Conservation (phyloP, 2,329 filamentous ascomycete species). For the Colletotrichum lentis region DNA sequence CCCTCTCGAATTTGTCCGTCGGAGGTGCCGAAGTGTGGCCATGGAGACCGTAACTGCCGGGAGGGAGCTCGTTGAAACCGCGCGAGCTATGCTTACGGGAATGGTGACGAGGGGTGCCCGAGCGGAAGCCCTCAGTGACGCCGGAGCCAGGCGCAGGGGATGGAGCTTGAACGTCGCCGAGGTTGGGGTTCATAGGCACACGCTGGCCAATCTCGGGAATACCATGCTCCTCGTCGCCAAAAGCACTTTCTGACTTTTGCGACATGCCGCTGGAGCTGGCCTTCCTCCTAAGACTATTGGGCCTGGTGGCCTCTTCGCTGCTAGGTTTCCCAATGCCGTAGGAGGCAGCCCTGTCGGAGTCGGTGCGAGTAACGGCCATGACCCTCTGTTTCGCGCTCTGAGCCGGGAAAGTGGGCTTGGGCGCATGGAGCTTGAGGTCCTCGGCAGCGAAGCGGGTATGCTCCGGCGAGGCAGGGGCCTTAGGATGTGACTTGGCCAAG, state of each 20-base stretch:
- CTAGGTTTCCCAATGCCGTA: slow-evolving; percentile 79
- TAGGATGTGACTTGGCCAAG: slow-evolving; percentile 39
- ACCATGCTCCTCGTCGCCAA: slow-evolving; percentile 76
- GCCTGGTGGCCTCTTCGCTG: slow-evolving; percentile 57
- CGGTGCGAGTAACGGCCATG: slow-evolving; percentile 84
- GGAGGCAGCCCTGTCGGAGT: slow-evolving; percentile 86
- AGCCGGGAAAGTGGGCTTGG: slow-evolving; percentile 83
- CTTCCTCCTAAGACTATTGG: slow-evolving; percentile 62
- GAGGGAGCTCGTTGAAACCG: slow-evolving; percentile 74
- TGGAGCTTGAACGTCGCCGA: slow-evolving; percentile 95
- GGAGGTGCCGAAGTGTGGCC: slow-evolving; percentile 72
- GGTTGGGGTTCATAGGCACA: slow-evolving; percentile 91
- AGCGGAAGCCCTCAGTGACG: slow-evolving; percentile 46
- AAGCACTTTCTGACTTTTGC: slow-evolving; percentile 47
- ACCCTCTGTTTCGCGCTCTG: slow-evolving; percentile 85
- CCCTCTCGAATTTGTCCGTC: slow-evolving; percentile 85
- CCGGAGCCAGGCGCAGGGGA: slow-evolving; percentile 72
- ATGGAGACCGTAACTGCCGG: slow-evolving; percentile 92
- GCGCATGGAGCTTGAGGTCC: slow-evolving; percentile 87
- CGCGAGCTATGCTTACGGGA: slow-evolving; percentile 76
- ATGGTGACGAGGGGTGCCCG: slow-evolving; percentile 61
- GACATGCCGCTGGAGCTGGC: slow-evolving; percentile 65
- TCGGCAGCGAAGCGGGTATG: slow-evolving; percentile 81
- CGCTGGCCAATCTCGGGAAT: slow-evolving; percentile 92
- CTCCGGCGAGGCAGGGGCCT: slow-evolving; percentile 62